Percentiles rank a stretch among this genome's conserved stretches.
Conservation (phyloP, 2,329 filamentous ascomycete species). For the Fusarium sp. region DNA sequence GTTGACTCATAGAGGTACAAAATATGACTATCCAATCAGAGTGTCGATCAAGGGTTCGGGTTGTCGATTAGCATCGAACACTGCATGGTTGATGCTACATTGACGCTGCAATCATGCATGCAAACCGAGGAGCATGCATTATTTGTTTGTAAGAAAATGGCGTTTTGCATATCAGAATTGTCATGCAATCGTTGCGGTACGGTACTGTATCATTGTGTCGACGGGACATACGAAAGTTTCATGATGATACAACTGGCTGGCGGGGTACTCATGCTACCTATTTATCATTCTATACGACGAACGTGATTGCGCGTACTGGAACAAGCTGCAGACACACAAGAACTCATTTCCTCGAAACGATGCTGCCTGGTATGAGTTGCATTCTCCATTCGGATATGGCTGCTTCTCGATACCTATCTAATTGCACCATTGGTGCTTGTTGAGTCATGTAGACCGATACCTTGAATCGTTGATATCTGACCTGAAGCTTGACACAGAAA, state of each 20-base stretch:
- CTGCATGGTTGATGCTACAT: constrained; percentile 13
- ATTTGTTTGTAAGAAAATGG: constrained; percentile 17
- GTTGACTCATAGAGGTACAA: constrained; percentile 25
- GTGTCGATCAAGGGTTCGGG: constrained; percentile 10
- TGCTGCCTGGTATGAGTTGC: constrained; percentile 1
- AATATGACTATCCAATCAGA: constrained; percentile 29
- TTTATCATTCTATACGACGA: constrained; percentile 3
- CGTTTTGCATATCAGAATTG: constrained; percentile 25
- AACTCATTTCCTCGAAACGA: neutral
- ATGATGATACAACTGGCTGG: constrained; percentile 24
- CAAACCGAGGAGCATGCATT: constrained; percentile 20
- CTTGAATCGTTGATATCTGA: constrained; percentile 9
- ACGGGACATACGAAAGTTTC: constrained; percentile 7
- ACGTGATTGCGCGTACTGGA: neutral
- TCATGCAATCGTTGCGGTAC: constrained; percentile 10
- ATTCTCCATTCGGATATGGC: constrained; percentile 2
- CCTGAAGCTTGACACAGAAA: neutral
- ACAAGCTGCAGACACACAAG: constrained; percentile 3
- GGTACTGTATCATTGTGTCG: neutral
- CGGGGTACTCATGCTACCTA: neutral
- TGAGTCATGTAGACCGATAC: constrained; percentile 28
- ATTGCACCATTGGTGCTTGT: constrained; percentile 7
- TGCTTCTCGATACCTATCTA: constrained; percentile 8
- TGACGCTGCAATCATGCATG: constrained; percentile 22
- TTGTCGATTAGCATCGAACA: constrained; percentile 18